These are phyloP conservation scores for Albatrellus sp. DNA, from an alignment of 1,284 basidiomycete genomes.

Conservation along the genomic window DNA sequence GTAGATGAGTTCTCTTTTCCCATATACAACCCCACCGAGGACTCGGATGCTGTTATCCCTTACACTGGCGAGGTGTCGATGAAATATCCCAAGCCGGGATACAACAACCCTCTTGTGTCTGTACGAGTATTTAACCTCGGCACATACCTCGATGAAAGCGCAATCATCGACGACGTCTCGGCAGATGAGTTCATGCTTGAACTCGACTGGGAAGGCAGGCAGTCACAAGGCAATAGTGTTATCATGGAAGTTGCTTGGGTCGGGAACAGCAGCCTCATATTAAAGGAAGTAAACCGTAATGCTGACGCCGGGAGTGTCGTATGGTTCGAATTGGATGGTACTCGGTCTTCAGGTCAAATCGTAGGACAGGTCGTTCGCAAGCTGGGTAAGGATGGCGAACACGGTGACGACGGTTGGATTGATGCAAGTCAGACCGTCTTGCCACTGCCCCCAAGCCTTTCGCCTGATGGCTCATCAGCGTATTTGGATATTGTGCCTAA, in stretches of 20 bases:
- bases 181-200: conserved; percentile 37
- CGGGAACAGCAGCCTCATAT: conserved; percentile 56
- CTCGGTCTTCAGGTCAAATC: conserved; percentile 14
- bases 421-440: conserved; percentile 58
- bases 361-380: conserved; percentile 57
- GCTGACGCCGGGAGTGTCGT: conserved; percentile 71
- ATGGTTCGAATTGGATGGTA: conserved; percentile 48
- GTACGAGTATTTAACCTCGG: conserved; percentile 75
- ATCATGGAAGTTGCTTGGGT: conserved; percentile 85
- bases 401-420: conserved; percentile 91
- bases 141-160: conserved; percentile 28
- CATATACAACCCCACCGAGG: conserved; percentile 76
- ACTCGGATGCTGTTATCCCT: conserved; percentile 58
- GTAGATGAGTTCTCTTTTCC: conserved; percentile 84
- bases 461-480: conserved; percentile 34
- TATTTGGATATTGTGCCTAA: conserved; percentile 82
- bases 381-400: conserved; percentile 69
- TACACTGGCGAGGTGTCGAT: conserved; percentile 73
- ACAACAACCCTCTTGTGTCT: conserved; percentile 76
- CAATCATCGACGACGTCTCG: conserved; percentile 21
- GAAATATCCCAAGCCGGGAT: conserved; percentile 90
- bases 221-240: conserved; percentile 53
- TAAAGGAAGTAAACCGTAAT: conserved; percentile 82
- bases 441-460: conserved; percentile 35
- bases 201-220: conserved; percentile 55